phyloP scores from a whole-genome alignment of 768 basidiomycete genomes.

The Ramaria sp. region DNA sequence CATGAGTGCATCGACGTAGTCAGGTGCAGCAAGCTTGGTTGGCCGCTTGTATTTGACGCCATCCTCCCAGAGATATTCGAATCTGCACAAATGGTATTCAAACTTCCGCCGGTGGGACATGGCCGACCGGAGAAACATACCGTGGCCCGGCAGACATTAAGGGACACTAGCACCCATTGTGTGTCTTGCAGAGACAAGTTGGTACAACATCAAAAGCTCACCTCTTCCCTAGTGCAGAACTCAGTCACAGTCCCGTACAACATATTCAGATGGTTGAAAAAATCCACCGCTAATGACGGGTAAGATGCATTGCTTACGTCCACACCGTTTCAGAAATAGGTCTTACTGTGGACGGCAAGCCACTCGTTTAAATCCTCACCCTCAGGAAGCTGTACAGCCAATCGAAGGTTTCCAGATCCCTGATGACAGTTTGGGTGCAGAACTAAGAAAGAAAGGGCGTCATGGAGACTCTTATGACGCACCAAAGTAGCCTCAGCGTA shows the following conservation, averaged over 20 bases:
- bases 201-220: constrained; percentile 22
- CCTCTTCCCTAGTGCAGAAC: constrained; percentile 93
- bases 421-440: constrained; percentile 19
- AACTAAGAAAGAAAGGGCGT: not conserved
- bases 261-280: constrained; percentile 99
- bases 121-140: constrained; percentile 29
- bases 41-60: constrained; percentile 78
- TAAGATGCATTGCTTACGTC: not conserved
- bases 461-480: constrained; percentile 16
- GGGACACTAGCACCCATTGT: constrained; percentile 50
- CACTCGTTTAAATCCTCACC: constrained; percentile 97
- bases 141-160: constrained; percentile 94
- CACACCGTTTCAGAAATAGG: not conserved
- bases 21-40: constrained; percentile 89
- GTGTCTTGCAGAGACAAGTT: not conserved
- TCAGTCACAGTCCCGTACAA: constrained; percentile 96
- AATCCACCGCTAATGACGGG: constrained; percentile 72
- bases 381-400: constrained; percentile 89
- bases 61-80: constrained; percentile 94
- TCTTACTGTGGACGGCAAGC: constrained; percentile 96
- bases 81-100: constrained; percentile 37
- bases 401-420: constrained; percentile 92
- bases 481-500: constrained; percentile 95
- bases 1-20: constrained; percentile 97
- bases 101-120: not conserved